Percentiles rank a stretch among this genome's conserved stretches.
phyloP scores from a whole-genome alignment of 331 rosid genomes.

The Rosa hybrid region DNA sequence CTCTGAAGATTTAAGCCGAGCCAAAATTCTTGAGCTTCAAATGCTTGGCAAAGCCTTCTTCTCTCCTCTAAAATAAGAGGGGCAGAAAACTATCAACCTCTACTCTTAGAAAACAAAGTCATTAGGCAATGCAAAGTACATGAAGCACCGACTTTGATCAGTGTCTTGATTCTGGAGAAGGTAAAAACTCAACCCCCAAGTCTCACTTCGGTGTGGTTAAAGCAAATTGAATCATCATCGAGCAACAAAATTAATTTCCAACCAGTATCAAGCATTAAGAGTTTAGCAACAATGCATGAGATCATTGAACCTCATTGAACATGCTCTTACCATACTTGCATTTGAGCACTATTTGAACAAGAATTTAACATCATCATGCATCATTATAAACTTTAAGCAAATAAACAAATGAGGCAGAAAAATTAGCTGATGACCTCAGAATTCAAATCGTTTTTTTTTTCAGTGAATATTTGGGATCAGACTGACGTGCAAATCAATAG shows the following conservation, averaged over 20 bases:
- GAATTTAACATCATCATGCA: no score
- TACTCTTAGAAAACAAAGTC: slow-evolving; percentile 35
- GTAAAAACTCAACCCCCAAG: slow-evolving; percentile 13
- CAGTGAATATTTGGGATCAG: slow-evolving; percentile 11
- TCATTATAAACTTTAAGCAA: no score
- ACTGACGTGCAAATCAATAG: slow-evolving; percentile 21
- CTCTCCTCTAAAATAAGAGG: slow-evolving; percentile 33
- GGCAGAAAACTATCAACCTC: slow-evolving; percentile 17
- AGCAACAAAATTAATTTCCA: slow-evolving; percentile 31
- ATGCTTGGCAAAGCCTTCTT: slow-evolving; percentile 44
- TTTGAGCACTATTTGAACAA: no score
- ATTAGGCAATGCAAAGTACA: slow-evolving; percentile 36
- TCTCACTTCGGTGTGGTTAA: slow-evolving; percentile 70
- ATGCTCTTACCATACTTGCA: no score
- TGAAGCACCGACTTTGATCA: slow-evolving; percentile 18
- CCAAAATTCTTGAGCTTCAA: slow-evolving; percentile 14
- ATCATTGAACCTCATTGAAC: no score
- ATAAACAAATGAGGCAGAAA: no score
- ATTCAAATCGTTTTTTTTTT: no score
- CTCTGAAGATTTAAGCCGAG: slow-evolving; percentile 19
- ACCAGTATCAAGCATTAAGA: no score
- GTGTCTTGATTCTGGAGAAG: slow-evolving; percentile 7
- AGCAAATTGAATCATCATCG: slow-evolving; percentile 70
- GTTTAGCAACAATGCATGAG: no score
- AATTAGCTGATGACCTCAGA: no score